Base-by-base conservation (phyloP, 305 asterid genomes). In the Fraxinus xanthoxyloides region DNA sequence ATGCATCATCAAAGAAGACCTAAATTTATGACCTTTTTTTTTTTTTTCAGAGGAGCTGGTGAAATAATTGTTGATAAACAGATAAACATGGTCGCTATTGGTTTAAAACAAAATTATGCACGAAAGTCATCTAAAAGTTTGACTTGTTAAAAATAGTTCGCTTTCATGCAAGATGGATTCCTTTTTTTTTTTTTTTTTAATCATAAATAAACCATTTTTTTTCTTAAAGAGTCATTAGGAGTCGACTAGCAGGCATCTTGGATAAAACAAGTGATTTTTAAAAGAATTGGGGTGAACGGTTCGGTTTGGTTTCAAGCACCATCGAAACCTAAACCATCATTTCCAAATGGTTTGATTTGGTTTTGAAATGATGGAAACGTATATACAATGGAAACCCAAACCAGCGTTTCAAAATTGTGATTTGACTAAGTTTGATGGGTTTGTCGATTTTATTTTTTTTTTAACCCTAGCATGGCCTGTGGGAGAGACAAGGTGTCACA, bases 1-100 rank as follows among this genome's bases (percentile, higher is more conserved):
- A 48, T 90, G 88, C 93, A 87, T 93, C 92, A 91, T 75, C 92
- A 83, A 82, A 75, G 77, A 87, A 83, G 95, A 91, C 97, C 87
- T 72, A 32, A 77, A 59, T 48, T 63, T 54, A 34, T 75, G 80
- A 84, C 75, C 80, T 77, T 69, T 76, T 76, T 75, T 36, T 72
- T 2, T 31, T 32, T 75, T 46, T 72, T 2, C 56, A 81, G 79
- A 79, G 82, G 84, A 83, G 83, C 80, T 83, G 88, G 85, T 85
- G 84, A 85, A 80, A 51, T 15, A 56, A 83, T 82, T 87, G 80
- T 84, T 85, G 82, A 77, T 70, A 80, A 82, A 90, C 74, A 82
- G 87, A 87, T 84, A 72, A 84, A 79, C 30, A 21, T 21, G 69
- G 30, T 21, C 13, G 21, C 69, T 7, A 59, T 19, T 59, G 30